A percentile compares a stretch with the other conserved stretches of the same genome.
phyloP scores from a whole-genome alignment of 148 eudicot genomes.

The Camellia granthamiana region DNA sequence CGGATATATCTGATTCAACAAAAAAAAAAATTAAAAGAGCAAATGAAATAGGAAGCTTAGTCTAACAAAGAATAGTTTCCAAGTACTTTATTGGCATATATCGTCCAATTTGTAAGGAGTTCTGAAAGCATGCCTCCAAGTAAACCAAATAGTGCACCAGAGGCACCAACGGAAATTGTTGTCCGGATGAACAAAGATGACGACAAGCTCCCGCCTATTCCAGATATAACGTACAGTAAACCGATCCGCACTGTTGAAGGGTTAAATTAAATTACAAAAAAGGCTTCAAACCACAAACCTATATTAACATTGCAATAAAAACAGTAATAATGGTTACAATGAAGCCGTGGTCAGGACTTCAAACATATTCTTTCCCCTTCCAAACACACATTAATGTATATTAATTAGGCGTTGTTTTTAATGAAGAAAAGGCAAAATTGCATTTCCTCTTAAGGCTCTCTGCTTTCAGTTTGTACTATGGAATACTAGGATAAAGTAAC shows the following conservation, averaged over 20 bases:
- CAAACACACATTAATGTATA: background rate
- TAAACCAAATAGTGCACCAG: constrained; percentile 91
- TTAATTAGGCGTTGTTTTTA: background rate
- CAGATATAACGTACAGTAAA: constrained; percentile 57
- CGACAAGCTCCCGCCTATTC: constrained; percentile 72
- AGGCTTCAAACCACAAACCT: background rate
- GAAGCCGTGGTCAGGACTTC: background rate
- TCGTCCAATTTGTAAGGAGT: constrained; percentile 85
- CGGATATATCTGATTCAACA: background rate
- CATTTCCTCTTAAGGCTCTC: no score
- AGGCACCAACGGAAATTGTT: constrained; percentile 88
- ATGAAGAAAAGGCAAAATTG: no score
- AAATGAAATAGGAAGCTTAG: background rate
- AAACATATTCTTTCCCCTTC: background rate
- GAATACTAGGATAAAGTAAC: no score
- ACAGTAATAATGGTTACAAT: background rate
- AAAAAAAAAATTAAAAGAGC: background rate
- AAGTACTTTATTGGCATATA: constrained; percentile 82
- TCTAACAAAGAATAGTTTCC: background rate
- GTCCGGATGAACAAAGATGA: constrained; percentile 63
- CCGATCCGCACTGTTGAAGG: constrained; percentile 63
- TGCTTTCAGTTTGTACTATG: no score
- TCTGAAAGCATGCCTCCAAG: constrained; percentile 96
- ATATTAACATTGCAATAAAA: background rate
- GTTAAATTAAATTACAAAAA: constrained; percentile 11